Base-by-base conservation (phyloP, 1,284 basidiomycete species). In the Cryptococcus sp. region DNA sequence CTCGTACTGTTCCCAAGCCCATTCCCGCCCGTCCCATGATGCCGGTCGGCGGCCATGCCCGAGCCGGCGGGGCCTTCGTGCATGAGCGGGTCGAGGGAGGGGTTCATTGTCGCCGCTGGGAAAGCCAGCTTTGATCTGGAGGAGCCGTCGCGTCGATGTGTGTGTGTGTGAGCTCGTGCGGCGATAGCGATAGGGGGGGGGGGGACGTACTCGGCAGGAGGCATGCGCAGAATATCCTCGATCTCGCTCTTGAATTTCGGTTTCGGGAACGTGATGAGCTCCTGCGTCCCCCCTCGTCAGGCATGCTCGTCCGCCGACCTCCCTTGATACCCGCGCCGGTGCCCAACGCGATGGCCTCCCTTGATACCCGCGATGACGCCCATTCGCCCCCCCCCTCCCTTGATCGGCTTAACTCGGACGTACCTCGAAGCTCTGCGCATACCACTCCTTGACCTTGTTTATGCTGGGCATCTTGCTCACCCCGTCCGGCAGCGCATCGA, bases 351-450 rank as follows among this genome's bases (percentile, higher is more conserved):
- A 16, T n/a, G 42, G 1, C 12, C 42, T 9, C 23, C 42, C 23
- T 18, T 6, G 1, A 23, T 18, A n/a, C 18, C 23, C 7, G 2
- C 42, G 12, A 20, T 9, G 15, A n/a, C 23, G 18, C 12, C 42
- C 42, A 44, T 20, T 11, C 42, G 11, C 23, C 18, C 15, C 42
- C 42, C 5, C n/a, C n/a, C n/a, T n/a, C n/a, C n/a, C n/a, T n/a
- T n/a, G 4, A 33, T 33, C 28, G 35, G 33, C 16, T 20, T 20
- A 38, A 21, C 4, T 38, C 33, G 12, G 48, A 79, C 84, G 59
- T 53, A 93, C 93, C 82, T 98, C 90, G 71, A 98, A 98, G 16
- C 91, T 94, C 80, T 98, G 92, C 0, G 94, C 95, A 73, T 98
- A 98, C 95, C 95, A 98, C 71, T 96, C 87, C 80, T 95, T 95